Base-by-base conservation (phyloP, 2,329 filamentous ascomycete species). In the Talaromyces sp. region DNA sequence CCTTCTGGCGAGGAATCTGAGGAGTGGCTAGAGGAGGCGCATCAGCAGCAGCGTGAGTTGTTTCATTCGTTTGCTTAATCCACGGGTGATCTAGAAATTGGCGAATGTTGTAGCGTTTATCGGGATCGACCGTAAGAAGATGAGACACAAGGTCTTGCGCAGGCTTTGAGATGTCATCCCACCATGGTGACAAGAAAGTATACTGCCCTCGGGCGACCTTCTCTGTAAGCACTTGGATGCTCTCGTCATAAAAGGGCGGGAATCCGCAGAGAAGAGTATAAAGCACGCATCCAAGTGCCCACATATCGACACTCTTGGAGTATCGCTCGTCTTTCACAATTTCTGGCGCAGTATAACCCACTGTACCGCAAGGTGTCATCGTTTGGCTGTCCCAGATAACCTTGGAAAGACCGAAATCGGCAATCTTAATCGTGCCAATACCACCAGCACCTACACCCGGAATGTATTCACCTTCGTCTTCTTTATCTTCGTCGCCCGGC, bases 251-350 rank as follows among this genome's bases (percentile, higher is more conserved):
- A 75, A 99, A 99, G 2, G 94, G 94, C 9, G 94, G 94, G 78
- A 99, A 99, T 13, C 94, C 94, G 67, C 94, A 99, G 15, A 99
- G 87, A 1, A 99, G 80, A 0, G 94, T 99, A 78, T 99, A 99
- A 5, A 99, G 80, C 10, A 99, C 94, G 71, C 94, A 99, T 13
- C 94, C 94, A 33, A 99, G 77, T 3, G 94, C 94, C 94, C 94
- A 99, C 94, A 99, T 99, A 70, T 99, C 94, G 46, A 99, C 94
- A 53, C 91, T 95, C 80, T 97, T 99, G 37, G 93, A 97, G 75
- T 99, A 99, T 21, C 92, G 86, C 76, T 99, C 94, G 75, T 99
- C 94, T 77, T 97, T 97, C 72, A 99, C 94, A 62, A 99, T 99
- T 71, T 99, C 94, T 7, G 94, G 94, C 3, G 94, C 94, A 3